phyloP scores from a whole-genome alignment of 768 basidiomycete species.

The Boletellus ananas region DNA sequence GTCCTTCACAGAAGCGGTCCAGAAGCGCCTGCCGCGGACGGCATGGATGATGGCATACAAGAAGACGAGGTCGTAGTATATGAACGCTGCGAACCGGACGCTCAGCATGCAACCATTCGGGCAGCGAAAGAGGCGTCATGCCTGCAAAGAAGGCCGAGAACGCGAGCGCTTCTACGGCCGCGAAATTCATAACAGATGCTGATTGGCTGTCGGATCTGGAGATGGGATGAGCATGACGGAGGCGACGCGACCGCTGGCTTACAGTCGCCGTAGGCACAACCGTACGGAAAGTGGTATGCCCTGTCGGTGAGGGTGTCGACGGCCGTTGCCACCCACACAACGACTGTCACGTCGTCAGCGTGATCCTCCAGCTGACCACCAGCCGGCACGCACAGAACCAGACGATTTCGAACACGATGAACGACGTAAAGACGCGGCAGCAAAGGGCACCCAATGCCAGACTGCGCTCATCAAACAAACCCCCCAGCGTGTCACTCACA shows the following conservation, averaged over 20 bases:
- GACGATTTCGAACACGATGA: slow-evolving; percentile 22
- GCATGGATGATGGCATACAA: slow-evolving; percentile 22
- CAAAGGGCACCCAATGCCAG: slow-evolving; percentile 10
- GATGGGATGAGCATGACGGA: not conserved
- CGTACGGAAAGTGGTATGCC: slow-evolving; percentile 12
- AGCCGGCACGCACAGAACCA: slow-evolving; percentile 23
- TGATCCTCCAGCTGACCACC: not conserved
- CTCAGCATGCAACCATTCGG: not conserved
- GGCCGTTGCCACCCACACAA: slow-evolving; percentile 20
- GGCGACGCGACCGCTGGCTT: not conserved
- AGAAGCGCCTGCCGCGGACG: slow-evolving; percentile 20
- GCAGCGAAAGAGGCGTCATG: slow-evolving; percentile 8
- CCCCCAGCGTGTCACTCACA: too few species aligned
- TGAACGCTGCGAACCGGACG: slow-evolving; percentile 13
- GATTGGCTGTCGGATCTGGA: slow-evolving; percentile 9
- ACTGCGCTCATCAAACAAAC: too few species aligned
- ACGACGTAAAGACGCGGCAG: slow-evolving; percentile 16
- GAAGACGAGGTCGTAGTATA: slow-evolving; percentile 21
- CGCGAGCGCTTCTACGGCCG: slow-evolving; percentile 16
- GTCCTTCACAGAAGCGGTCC: slow-evolving; percentile 23
- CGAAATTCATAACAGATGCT: slow-evolving; percentile 18
- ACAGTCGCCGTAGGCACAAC: slow-evolving; percentile 14
- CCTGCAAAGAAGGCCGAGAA: slow-evolving; percentile 25
- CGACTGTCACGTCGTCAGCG: slow-evolving; percentile 2
- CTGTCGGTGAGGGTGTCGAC: slow-evolving; percentile 8